Conservation (phyloP, 2,329 filamentous ascomycete genomes). For the Endoconidiophora laricicola region DNA sequence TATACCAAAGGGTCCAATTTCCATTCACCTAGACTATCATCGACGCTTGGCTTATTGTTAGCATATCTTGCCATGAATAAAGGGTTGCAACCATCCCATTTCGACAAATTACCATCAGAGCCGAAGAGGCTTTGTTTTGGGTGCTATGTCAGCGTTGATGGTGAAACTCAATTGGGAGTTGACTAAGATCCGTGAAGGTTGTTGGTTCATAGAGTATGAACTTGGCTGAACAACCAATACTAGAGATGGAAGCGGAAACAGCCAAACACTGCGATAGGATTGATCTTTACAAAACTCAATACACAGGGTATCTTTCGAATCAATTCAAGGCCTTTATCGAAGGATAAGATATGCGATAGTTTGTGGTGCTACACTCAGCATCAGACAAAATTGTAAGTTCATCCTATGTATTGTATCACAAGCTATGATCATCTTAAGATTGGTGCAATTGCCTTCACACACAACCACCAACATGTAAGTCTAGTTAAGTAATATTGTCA, state of each 20-base stretch:
- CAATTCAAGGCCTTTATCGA: too few relatives aligned
- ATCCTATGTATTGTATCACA: too few relatives aligned
- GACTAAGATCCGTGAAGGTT: conserved; percentile 26
- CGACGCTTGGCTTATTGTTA: conserved; percentile 30
- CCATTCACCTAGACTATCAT: conserved; percentile 35
- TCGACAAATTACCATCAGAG: not conserved
- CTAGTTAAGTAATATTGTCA: too few relatives aligned
- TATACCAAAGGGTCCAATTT: conserved; percentile 26
- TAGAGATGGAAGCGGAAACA: not conserved
- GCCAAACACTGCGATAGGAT: too few relatives aligned
- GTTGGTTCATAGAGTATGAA: not conserved
- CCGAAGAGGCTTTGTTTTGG: conserved; percentile 26
- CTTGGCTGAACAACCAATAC: not conserved
- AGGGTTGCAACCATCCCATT: conserved; percentile 17
- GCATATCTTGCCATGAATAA: conserved; percentile 31
- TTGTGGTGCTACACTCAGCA: too few relatives aligned
- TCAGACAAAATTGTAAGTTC: too few relatives aligned
- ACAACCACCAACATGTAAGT: too few relatives aligned
- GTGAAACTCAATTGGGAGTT: conserved; percentile 31
- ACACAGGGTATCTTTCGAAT: too few relatives aligned
- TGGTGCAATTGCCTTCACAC: too few relatives aligned
- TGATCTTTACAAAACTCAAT: too few relatives aligned
- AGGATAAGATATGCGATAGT: too few relatives aligned
- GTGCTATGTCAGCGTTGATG: conserved; percentile 30
- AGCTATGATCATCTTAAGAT: too few relatives aligned